Base-by-base conservation (phyloP, 2,329 filamentous ascomycete species). In the Aspergillus transmontanensis region DNA sequence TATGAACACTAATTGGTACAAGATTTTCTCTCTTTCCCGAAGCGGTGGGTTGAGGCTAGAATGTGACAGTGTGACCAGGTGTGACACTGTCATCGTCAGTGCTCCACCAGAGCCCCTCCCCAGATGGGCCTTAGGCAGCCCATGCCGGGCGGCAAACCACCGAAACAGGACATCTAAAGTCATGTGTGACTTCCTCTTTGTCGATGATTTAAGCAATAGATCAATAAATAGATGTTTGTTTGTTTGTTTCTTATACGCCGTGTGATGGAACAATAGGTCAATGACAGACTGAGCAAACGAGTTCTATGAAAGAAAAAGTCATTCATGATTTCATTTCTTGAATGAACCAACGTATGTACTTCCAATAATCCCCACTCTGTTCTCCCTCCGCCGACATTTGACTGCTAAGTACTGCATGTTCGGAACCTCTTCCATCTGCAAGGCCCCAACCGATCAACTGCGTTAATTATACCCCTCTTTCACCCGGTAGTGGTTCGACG, bases 51-150 rank as follows among this genome's bases (percentile, higher is more conserved):
- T 32, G 48, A 21, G 26, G 21, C 30, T 39, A 55, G 51, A 36
- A 26, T 55, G 51, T 55, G 51, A 55, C 34, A 39, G 32, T 36
- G 51, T 54, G 50, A 53, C 50, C 9, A 11, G 32, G 43, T 57
- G 36, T 53, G 48, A 51, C 45, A 51, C 45, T n/a, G 39, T 43
- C 26, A 39, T 30, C 34, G 63, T 66, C 58, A 57, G 59, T 71
- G 71, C 61, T 67, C 64, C 51, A 54, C 51, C 32, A 23, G 50
- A 36, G 51, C 51, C 51, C 46, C 48, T 51, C 26, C 48, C 26
- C 23, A 7, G 6, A 19, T n/a, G 19, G 48, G 48, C 48, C 48
- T 51, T 21, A 51, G 48, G 48, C 48, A 51, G 23, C 45, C 45
- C 6, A n/a, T 5, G 7, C 28, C 28, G 28, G 48, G 28, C 48